Evolutionary conservation across 1,139 yeast species (phyloP).

Genomic region (Wickerhamomyces sp.): DNA sequence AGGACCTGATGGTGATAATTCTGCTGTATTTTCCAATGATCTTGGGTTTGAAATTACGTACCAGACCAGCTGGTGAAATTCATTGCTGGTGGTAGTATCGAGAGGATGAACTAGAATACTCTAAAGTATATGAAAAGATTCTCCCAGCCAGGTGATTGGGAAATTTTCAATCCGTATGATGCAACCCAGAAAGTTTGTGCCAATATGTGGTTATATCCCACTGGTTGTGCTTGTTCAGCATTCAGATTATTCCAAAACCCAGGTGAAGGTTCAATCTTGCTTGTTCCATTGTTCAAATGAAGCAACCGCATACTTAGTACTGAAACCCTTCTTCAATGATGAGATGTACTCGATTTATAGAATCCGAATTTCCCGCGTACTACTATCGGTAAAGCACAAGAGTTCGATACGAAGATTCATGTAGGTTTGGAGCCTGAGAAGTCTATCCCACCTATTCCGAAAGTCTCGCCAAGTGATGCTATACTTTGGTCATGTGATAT

Average conservation of each 20-base stretch:
- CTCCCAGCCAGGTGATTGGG: slow-evolving; percentile 44
- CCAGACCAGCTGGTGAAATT: slow-evolving; percentile 36
- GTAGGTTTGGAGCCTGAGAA: slow-evolving; percentile 29
- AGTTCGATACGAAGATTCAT: slow-evolving; percentile 23
- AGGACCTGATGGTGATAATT: slow-evolving; percentile 5
- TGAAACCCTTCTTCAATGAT: slow-evolving; percentile 40
- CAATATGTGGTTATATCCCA: slow-evolving; percentile 31
- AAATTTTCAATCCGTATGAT: slow-evolving; percentile 40
- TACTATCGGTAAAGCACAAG: slow-evolving; percentile 30
- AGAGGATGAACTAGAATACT: slow-evolving; percentile 38
- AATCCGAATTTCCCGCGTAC: slow-evolving; percentile 28
- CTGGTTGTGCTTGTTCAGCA: slow-evolving; percentile 31
- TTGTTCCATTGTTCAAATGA: slow-evolving; percentile 36
- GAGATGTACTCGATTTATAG: slow-evolving; percentile 22
- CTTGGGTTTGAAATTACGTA: slow-evolving; percentile 27
- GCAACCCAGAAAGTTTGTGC: slow-evolving; percentile 35
- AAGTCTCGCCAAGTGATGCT: slow-evolving; percentile 36
- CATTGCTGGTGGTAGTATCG: slow-evolving; percentile 41
- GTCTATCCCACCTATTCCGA: slow-evolving; percentile 30
- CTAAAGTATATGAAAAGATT: slow-evolving; percentile 35
- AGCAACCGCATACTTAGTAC: slow-evolving; percentile 36
- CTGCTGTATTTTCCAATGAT: slow-evolving; percentile 4
- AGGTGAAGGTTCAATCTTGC: slow-evolving; percentile 40
- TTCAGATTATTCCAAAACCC: slow-evolving; percentile 44
- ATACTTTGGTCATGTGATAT: slow-evolving; percentile 48